These are phyloP conservation scores for Austropuccinia psidii DNA, from an alignment of 1,284 basidiomycete species.

Conservation along the genomic window DNA sequence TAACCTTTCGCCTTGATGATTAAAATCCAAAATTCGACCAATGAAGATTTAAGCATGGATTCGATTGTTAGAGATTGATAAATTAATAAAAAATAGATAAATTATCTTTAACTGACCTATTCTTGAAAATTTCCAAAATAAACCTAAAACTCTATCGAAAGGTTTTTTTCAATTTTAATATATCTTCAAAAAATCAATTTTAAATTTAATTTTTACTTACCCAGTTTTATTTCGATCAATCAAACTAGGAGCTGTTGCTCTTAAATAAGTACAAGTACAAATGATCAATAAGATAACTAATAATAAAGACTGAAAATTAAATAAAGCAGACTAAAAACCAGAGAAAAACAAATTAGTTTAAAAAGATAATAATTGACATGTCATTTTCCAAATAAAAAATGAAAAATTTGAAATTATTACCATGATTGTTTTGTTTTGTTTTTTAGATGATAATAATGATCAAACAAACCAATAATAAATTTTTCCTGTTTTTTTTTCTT, in stretches of 20 bases:
- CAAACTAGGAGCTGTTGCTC: slow-evolving; percentile 76
- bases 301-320: slow-evolving; percentile 94
- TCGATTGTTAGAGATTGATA: no score
- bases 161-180: slow-evolving; percentile 8
- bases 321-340: slow-evolving; percentile 71
- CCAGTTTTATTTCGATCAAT: slow-evolving; percentile 92
- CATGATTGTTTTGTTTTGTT: neutral
- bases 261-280: slow-evolving; percentile 94
- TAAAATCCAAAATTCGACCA: neutral
- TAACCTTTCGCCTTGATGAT: slow-evolving; percentile 61
- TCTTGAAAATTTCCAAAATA: slow-evolving; percentile 88
- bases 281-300: slow-evolving; percentile 86
- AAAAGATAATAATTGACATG: neutral
- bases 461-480: neutral
- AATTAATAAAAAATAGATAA: neutral
- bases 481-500: neutral
- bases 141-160: slow-evolving; percentile 63
- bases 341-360: neutral
- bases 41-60: slow-evolving; percentile 34
- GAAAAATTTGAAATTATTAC: neutral
- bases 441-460: neutral
- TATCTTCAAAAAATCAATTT: slow-evolving; percentile 1
- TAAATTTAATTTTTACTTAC: slow-evolving; percentile 45
- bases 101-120: slow-evolving; percentile 59
- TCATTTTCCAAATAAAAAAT: neutral